These are phyloP conservation scores for Hevea brasiliensis DNA, from an alignment of 345 rosid genomes.

Conservation along the genomic window DNA sequence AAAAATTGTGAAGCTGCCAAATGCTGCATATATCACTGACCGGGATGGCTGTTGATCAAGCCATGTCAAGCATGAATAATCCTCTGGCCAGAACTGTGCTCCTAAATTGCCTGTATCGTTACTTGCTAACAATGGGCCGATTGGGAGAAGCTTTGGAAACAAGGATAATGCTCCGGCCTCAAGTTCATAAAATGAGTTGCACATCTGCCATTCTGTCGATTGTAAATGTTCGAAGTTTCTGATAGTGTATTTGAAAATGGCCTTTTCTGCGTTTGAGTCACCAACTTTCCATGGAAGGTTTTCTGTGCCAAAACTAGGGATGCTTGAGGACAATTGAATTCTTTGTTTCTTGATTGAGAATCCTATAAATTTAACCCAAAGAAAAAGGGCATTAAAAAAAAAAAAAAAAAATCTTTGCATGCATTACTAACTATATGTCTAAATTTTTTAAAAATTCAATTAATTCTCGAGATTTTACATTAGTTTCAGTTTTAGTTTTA, in stretches of 20 bases:
- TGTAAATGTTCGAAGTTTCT: not conserved
- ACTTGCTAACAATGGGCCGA: conserved; percentile 21
- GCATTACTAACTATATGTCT: too few species aligned
- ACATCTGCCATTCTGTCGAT: conserved; percentile 13
- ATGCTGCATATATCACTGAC: conserved; percentile 8
- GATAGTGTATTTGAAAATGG: not conserved
- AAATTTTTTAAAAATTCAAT: too few species aligned
- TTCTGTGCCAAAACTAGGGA: conserved; percentile 19
- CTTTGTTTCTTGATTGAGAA: conserved; percentile 11
- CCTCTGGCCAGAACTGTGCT: conserved; percentile 13
- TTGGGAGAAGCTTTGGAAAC: conserved; percentile 8
- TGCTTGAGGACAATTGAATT: conserved; percentile 11
- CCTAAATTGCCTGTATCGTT: not conserved
- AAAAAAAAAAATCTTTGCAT: too few species aligned
- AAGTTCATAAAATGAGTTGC: conserved; percentile 25
- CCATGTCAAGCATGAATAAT: conserved; percentile 8
- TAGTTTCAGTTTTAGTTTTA: too few species aligned
- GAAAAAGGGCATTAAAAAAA: too few species aligned
- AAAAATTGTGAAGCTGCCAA: conserved; percentile 12
- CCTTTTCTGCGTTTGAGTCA: not conserved
- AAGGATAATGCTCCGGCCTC: conserved; percentile 18
- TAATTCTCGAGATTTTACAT: too few species aligned
- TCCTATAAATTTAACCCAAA: conserved; percentile 5
- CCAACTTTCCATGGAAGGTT: conserved; percentile 21
- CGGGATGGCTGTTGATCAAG: conserved; percentile 13